phyloP scores from a whole-genome alignment of 2,329 filamentous ascomycete species.

The Mycosphaerella arachidis region DNA sequence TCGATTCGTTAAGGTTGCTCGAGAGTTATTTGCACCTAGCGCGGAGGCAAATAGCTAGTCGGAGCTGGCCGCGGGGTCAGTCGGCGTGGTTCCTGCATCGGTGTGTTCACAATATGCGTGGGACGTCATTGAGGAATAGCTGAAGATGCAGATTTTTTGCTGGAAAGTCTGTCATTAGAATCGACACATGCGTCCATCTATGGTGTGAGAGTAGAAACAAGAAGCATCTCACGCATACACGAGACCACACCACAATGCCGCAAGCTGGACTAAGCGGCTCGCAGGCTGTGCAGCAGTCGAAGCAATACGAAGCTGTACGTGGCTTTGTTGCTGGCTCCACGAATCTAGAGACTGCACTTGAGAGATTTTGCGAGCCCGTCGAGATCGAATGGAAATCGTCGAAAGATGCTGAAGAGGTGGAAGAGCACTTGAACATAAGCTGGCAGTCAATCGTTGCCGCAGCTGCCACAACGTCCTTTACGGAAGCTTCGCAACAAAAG shows the following conservation, averaged over 20 bases:
- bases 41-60: slow-evolving; percentile 6
- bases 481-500: slow-evolving; percentile 14
- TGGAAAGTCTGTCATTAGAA: neutral
- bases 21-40: slow-evolving; percentile 11
- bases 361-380: slow-evolving; percentile 21
- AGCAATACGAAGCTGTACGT: slow-evolving; percentile 14
- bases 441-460: slow-evolving; percentile 23
- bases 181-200: neutral
- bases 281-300: slow-evolving; percentile 13
- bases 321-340: slow-evolving; percentile 10
- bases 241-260: slow-evolving; percentile 12
- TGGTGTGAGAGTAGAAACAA: neutral
- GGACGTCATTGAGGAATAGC: slow-evolving; percentile 4
- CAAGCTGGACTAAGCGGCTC: slow-evolving; percentile 16
- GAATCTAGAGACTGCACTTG: slow-evolving; percentile 10
- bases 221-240: neutral
- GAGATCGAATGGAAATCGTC: slow-evolving; percentile 18
- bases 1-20: slow-evolving; percentile 5
- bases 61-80: slow-evolving; percentile 7
- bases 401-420: slow-evolving; percentile 17
- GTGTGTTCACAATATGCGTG: slow-evolving; percentile 2
- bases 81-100: slow-evolving; percentile 3
- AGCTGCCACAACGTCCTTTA: slow-evolving; percentile 22
- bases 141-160: neutral
- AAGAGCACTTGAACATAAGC: slow-evolving; percentile 17